Conservation (phyloP, 106 monocot genomes). For the Dendrobium chrysotoxum region DNA sequence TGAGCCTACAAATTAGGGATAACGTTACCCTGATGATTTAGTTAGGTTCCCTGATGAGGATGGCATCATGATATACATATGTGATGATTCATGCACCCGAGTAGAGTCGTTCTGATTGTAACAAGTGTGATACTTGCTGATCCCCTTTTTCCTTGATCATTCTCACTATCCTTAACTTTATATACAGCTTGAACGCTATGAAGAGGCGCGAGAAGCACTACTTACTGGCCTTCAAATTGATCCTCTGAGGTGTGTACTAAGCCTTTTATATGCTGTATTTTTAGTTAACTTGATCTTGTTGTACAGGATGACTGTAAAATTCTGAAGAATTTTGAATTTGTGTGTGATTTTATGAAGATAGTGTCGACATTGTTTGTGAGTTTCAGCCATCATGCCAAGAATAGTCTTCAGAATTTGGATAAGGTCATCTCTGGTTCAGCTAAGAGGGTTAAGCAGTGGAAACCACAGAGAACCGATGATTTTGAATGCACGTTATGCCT, state of each 20-base stretch:
- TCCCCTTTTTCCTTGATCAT: not conserved
- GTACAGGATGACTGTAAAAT: not conserved
- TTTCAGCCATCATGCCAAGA: slow-evolving; percentile 55
- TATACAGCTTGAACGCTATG: slow-evolving; percentile 77
- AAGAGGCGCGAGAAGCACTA: slow-evolving; percentile 74
- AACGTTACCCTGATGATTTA: no score
- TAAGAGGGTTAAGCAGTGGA: slow-evolving; percentile 32
- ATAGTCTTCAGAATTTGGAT: slow-evolving; percentile 48
- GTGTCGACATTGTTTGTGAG: slow-evolving; percentile 11
- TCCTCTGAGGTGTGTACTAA: slow-evolving; percentile 61
- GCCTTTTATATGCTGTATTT: not conserved
- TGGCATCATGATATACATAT: not conserved
- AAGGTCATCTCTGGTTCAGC: slow-evolving; percentile 29
- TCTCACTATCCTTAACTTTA: not conserved
- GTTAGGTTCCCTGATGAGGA: not conserved
- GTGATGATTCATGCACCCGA: not conserved
- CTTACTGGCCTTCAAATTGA: slow-evolving; percentile 81
- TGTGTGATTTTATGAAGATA: slow-evolving; percentile 8
- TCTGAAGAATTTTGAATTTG: not conserved
- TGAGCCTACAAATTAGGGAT: no score
- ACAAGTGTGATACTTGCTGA: not conserved
- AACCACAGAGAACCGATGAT: slow-evolving; percentile 69
- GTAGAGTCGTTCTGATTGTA: not conserved
- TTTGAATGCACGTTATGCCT: slow-evolving; percentile 95
- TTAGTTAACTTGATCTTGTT: not conserved